phyloP scores from a whole-genome alignment of 345 rosid species.

The Euclidium syriacum region DNA sequence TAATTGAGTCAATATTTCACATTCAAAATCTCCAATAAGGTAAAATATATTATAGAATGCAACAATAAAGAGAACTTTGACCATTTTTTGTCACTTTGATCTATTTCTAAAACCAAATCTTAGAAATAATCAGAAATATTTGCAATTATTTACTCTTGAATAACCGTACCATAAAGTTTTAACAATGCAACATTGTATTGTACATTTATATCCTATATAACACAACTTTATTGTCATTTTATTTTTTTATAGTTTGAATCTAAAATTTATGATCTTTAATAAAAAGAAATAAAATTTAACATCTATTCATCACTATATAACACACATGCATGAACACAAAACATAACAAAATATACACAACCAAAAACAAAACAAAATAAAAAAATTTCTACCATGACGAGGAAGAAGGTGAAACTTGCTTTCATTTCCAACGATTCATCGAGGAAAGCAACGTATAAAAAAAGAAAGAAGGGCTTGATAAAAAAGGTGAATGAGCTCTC shows the following conservation, averaged over 20 bases:
- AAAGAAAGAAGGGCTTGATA: conserved; percentile 31
- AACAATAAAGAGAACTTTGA: too few species aligned
- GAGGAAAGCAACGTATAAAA: conserved; percentile 24
- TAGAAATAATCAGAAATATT: neutral
- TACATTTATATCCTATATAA: too few species aligned
- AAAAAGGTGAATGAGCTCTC: conserved; percentile 30
- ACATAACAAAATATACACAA: neutral
- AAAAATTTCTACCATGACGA: neutral
- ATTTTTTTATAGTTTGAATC: too few species aligned
- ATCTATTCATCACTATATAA: conserved; percentile 10
- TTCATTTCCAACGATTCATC: conserved; percentile 27
- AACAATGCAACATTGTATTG: too few species aligned
- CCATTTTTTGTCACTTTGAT: too few species aligned
- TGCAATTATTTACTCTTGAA: neutral
- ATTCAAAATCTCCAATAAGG: neutral
- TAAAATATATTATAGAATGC: too few species aligned
- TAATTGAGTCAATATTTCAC: neutral
- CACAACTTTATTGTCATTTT: too few species aligned
- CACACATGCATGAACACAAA: neutral
- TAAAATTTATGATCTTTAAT: too few species aligned
- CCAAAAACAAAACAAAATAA: neutral
- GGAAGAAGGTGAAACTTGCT: conserved; percentile 35
- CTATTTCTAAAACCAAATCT: neutral
- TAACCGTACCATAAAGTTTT: too few species aligned
- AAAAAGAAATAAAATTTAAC: neutral